Percentiles rank a stretch among this genome's conserved stretches.
These are phyloP conservation scores for Nidularia pulvinata DNA, from an alignment of 768 basidiomycete species.

Conservation along the genomic window DNA sequence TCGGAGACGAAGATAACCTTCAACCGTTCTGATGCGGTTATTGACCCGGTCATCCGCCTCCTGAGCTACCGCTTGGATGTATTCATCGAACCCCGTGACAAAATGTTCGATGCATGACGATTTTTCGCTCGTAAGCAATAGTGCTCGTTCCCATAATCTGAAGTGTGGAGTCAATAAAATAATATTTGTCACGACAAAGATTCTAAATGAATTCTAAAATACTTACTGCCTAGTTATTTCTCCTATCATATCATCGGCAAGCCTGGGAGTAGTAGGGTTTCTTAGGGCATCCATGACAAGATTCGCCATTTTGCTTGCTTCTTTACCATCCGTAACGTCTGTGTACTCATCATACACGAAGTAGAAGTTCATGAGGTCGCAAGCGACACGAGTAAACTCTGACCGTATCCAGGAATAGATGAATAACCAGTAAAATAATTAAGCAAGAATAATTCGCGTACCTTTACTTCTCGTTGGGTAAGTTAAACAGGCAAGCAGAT, in stretches of 20 bases:
- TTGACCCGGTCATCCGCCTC: slow-evolving; percentile 41
- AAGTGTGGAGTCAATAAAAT: not conserved
- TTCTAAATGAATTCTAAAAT: not conserved
- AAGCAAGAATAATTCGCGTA: not conserved
- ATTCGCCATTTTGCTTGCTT: not conserved
- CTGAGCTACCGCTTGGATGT: slow-evolving; percentile 37
- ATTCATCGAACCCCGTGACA: slow-evolving; percentile 36
- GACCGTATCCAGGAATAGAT: no score
- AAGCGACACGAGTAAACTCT: not conserved
- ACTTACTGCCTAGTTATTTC: slow-evolving; percentile 6
- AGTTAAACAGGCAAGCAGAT: slow-evolving; percentile 13
- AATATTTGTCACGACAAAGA: not conserved
- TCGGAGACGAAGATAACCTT: slow-evolving; percentile 52
- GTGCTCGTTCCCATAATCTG: slow-evolving; percentile 18
- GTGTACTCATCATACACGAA: slow-evolving; percentile 4
- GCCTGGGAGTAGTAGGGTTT: not conserved
- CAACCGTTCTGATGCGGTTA: slow-evolving; percentile 37
- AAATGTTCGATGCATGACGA: slow-evolving; percentile 17
- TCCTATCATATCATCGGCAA: not conserved
- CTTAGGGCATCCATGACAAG: slow-evolving; percentile 1
- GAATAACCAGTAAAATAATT: no score
- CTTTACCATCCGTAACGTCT: not conserved
- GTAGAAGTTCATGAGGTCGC: slow-evolving; percentile 1
- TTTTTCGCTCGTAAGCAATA: slow-evolving; percentile 4
- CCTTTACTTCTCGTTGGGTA: slow-evolving; percentile 11